Evolutionary conservation across 1,284 basidiomycete genomes (phyloP).

Genomic region (Uromyces viciae-fabae): DNA sequence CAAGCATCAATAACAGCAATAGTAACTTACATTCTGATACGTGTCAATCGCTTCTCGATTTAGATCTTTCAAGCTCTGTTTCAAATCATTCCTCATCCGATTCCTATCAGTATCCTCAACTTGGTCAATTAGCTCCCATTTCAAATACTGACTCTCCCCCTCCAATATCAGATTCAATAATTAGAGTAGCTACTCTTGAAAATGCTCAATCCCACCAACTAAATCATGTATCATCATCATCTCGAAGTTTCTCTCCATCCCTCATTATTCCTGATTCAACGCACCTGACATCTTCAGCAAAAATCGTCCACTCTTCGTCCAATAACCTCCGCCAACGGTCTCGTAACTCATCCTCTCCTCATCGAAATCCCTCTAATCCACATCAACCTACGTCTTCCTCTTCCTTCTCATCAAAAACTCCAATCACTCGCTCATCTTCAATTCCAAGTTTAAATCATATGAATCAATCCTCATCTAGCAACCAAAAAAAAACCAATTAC

Average conservation of each 20-base stretch:
- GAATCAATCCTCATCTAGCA: not conserved
- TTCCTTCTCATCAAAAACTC: slow-evolving; percentile 7
- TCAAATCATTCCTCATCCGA: not conserved
- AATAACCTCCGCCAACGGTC: slow-evolving; percentile 4
- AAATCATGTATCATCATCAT: not conserved
- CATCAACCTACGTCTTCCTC: not conserved
- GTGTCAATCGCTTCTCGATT: not conserved
- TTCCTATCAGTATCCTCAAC: not conserved
- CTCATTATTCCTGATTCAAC: not conserved
- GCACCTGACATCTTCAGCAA: not conserved
- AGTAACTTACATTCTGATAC: not conserved
- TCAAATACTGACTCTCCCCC: slow-evolving; percentile 21
- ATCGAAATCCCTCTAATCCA: not conserved
- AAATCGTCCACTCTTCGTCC: not conserved
- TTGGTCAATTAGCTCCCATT: slow-evolving; percentile 23
- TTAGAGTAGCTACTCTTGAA: not conserved
- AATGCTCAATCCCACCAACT: slow-evolving; percentile 9
- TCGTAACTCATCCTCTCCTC: not conserved
- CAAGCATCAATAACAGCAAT: too few species aligned
- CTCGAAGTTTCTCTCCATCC: not conserved
- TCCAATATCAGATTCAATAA: not conserved
- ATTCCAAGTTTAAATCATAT: not conserved
- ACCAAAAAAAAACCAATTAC: too few species aligned
- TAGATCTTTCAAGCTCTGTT: not conserved
- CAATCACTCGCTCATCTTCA: not conserved